phyloP scores from a whole-genome alignment of 257 asterid species.

The Petunia axillaris region DNA sequence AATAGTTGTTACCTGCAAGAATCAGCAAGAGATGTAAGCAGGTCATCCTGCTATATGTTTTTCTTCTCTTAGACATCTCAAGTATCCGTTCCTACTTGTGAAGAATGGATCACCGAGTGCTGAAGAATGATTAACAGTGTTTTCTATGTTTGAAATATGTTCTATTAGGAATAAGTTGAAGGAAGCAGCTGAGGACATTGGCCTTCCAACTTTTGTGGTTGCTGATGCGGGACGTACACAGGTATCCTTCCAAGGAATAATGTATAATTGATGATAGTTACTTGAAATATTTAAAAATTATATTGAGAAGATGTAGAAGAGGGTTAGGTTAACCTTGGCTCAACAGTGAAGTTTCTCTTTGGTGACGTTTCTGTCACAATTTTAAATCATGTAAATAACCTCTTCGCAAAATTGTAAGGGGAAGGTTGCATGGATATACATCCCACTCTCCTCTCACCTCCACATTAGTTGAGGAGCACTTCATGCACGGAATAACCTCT shows the following conservation, averaged over 20 bases:
- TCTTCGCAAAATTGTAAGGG: background rate
- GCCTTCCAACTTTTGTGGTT: constrained; percentile 91
- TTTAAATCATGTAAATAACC: background rate
- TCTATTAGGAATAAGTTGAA: constrained; percentile 77
- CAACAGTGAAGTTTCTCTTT: background rate
- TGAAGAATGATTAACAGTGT: constrained; percentile 6
- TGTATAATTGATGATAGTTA: background rate
- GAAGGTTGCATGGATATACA: background rate
- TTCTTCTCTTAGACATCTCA: background rate
- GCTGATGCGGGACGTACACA: constrained; percentile 99
- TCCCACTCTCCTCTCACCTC: background rate
- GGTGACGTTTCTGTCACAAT: background rate
- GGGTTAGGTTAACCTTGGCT: background rate
- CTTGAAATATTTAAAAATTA: background rate
- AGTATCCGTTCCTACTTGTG: constrained; percentile 6
- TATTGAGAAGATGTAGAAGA: constrained; percentile 16
- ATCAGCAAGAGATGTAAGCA: constrained; percentile 97
- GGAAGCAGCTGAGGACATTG: constrained; percentile 84
- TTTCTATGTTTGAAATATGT: constrained; percentile 12
- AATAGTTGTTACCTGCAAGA: constrained; percentile 94
- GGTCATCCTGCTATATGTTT: constrained; percentile 30
- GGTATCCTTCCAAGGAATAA: constrained; percentile 42
- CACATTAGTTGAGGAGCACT: background rate
- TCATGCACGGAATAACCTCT: background rate
- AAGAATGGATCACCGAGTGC: background rate